Base-by-base conservation (phyloP, 108 stramenopile genomes). In the Nitzschia sp. region DNA sequence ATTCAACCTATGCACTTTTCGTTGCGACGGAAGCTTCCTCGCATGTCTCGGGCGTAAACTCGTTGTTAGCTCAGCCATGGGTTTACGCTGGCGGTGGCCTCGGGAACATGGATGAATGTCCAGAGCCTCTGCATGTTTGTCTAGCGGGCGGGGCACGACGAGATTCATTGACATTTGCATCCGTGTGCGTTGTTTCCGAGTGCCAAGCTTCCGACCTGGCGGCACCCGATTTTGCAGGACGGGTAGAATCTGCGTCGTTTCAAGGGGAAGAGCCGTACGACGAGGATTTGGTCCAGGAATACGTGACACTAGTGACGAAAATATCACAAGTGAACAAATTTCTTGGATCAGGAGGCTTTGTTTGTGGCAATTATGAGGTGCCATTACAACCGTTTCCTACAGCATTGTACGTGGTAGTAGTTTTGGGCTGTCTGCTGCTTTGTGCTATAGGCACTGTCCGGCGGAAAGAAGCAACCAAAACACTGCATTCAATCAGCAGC, bases 81-180 rank as follows among this genome's bases (percentile, higher is more conserved):
- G 64, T 81, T 17, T 85, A 77, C 45, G 77, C 77, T 18, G 80
- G 79, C 15, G 74, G 77, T 23, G 84, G 84, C 30, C 46, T 85
- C 19, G 84, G 84, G n/a, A 85, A 85, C 54, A 72, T 76, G 0
- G 62, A 77, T 36, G 84, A 85, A 68, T 85, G 84, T 54, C n/a
- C n/a, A n/a, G n/a, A n/a, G n/a, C 73, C 76, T 1, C 54, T 77
- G 23, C 78, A 79, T 32, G 69, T 69, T 17, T 79, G 78, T 59
- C 58, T 79, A 25, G 78, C 78, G 0, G 78, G 75, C 2, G 79
- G 79, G 11, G 68, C 68, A 11, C 54, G 51, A 28, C 67, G 83
- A 6, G 83, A 76, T 48, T 80, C 79, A 0, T 28, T 85, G 34
- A 77, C 66, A n/a, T 81, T 85, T 74, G 84, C 84, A 3, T 72